These are phyloP conservation scores for Tetragonia tetragonoides DNA, from an alignment of 148 eudicot genomes.

Conservation along the genomic window DNA sequence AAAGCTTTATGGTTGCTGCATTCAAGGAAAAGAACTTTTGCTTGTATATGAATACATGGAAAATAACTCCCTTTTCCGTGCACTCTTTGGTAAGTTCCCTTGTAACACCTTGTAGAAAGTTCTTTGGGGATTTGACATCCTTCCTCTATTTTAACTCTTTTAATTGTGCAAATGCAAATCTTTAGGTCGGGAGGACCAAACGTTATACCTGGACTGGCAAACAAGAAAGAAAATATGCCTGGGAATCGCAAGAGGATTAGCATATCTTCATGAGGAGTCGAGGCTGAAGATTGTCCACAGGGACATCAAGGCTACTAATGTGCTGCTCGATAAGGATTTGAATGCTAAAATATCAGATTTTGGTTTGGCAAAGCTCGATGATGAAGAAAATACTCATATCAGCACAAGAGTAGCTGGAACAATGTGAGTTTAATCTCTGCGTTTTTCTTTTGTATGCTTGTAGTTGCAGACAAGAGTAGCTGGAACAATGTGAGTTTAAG, in stretches of 20 bases:
- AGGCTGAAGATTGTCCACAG: constrained; percentile 69
- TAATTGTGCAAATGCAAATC: background rate
- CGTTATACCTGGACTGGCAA: constrained; percentile 43
- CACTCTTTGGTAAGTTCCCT: constrained; percentile 55
- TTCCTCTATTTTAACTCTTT: background rate
- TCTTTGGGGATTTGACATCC: background rate
- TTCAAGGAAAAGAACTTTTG: constrained; percentile 69
- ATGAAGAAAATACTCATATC: constrained; percentile 71
- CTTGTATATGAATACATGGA: constrained; percentile 75
- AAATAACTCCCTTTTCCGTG: constrained; percentile 77
- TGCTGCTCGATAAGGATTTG: constrained; percentile 76
- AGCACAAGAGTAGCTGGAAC: constrained; percentile 83
- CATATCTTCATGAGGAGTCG: constrained; percentile 68
- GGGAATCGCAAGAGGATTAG: constrained; percentile 56
- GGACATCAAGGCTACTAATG: constrained; percentile 83
- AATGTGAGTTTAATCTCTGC: constrained; percentile 40
- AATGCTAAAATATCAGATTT: constrained; percentile 80
- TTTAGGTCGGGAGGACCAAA: constrained; percentile 38
- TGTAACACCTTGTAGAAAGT: background rate
- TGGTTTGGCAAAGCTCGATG: constrained; percentile 83
- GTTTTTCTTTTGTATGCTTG: background rate
- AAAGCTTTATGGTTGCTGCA: constrained; percentile 73
- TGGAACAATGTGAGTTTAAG: no score
- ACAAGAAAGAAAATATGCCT: constrained; percentile 49
- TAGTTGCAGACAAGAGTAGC: background rate